phyloP scores from a whole-genome alignment of 768 basidiomycete genomes.

The Suillus alpinus region DNA sequence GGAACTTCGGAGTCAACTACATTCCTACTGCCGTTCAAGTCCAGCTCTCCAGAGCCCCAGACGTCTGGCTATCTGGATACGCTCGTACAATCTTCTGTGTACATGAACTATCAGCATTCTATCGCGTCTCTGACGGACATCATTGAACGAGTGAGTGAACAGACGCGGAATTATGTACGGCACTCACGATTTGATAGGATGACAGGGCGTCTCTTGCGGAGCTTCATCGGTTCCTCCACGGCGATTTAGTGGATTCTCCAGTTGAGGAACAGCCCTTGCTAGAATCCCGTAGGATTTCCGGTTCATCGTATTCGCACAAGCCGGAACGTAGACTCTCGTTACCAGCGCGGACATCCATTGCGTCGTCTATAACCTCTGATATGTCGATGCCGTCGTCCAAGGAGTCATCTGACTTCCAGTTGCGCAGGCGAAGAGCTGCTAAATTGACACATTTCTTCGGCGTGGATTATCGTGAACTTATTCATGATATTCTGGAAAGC shows the following conservation, averaged over 20 bases:
- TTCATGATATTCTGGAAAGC: slow-evolving; percentile 75
- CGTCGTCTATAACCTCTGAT: slow-evolving; percentile 61
- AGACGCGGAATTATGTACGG: not conserved
- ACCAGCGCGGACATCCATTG: slow-evolving; percentile 59
- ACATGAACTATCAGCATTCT: slow-evolving; percentile 78
- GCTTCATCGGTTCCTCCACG: slow-evolving; percentile 65
- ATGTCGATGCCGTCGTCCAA: slow-evolving; percentile 38
- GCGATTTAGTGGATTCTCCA: slow-evolving; percentile 19
- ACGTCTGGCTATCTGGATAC: slow-evolving; percentile 17
- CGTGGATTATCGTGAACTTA: slow-evolving; percentile 76
- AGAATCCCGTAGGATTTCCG: slow-evolving; percentile 27
- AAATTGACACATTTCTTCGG: slow-evolving; percentile 89
- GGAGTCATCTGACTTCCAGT: slow-evolving; percentile 53
- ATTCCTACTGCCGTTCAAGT: slow-evolving; percentile 41
- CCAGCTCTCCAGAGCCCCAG: slow-evolving; percentile 11
- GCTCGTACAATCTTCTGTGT: slow-evolving; percentile 46
- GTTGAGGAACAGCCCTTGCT: slow-evolving; percentile 17
- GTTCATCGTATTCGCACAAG: slow-evolving; percentile 40
- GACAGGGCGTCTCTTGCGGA: slow-evolving; percentile 73
- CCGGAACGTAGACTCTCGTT: slow-evolving; percentile 71
- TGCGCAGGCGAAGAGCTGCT: slow-evolving; percentile 70
- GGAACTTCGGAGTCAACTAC: slow-evolving; percentile 64
- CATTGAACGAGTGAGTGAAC: slow-evolving; percentile 62
- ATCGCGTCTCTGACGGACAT: slow-evolving; percentile 80
- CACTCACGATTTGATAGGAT: slow-evolving; percentile 45